Evolutionary conservation across 1,284 basidiomycete genomes (phyloP).

Genomic region (Athelia sp.): DNA sequence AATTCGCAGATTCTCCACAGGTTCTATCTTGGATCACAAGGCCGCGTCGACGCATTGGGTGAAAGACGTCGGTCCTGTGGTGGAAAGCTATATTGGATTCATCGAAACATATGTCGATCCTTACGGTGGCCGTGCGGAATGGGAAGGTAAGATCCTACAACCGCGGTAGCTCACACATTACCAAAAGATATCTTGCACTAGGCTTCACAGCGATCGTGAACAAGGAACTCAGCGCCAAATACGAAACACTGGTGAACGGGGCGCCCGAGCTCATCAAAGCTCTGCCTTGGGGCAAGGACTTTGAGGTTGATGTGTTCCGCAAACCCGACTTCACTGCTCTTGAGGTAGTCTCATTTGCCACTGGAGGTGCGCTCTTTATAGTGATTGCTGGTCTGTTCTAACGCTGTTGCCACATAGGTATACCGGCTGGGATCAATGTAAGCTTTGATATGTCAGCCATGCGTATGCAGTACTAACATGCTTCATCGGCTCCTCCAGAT

Average conservation of each 20-base stretch:
- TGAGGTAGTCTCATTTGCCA: constrained; percentile 76
- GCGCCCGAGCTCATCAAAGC: constrained; percentile 76
- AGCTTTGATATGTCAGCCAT: constrained; percentile 12
- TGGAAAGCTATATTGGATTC: constrained; percentile 82
- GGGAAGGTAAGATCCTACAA: constrained; percentile 56
- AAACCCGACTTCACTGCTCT: constrained; percentile 86
- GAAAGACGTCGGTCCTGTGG: constrained; percentile 80
- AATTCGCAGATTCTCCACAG: constrained; percentile 58
- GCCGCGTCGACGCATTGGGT: constrained; percentile 77
- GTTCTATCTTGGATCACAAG: constrained; percentile 76
- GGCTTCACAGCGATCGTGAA: constrained; percentile 86
- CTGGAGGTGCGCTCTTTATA: constrained; percentile 49
- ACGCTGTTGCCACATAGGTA: constrained; percentile 38
- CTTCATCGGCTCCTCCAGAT: constrained; percentile 38
- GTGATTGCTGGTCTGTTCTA: background rate
- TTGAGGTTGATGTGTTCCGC: constrained; percentile 78
- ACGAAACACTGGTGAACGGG: constrained; percentile 66
- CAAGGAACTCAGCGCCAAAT: constrained; percentile 77
- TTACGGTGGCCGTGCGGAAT: constrained; percentile 78
- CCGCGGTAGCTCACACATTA: background rate
- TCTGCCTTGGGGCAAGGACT: constrained; percentile 79
- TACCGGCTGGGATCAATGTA: constrained; percentile 81
- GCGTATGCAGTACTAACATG: background rate
- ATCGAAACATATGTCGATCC: constrained; percentile 82
- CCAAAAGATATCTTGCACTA: constrained; percentile 18